These are phyloP conservation scores for Besnoitia besnoiti DNA, from an alignment of 169 alveolate species.

Conservation along the genomic window DNA sequence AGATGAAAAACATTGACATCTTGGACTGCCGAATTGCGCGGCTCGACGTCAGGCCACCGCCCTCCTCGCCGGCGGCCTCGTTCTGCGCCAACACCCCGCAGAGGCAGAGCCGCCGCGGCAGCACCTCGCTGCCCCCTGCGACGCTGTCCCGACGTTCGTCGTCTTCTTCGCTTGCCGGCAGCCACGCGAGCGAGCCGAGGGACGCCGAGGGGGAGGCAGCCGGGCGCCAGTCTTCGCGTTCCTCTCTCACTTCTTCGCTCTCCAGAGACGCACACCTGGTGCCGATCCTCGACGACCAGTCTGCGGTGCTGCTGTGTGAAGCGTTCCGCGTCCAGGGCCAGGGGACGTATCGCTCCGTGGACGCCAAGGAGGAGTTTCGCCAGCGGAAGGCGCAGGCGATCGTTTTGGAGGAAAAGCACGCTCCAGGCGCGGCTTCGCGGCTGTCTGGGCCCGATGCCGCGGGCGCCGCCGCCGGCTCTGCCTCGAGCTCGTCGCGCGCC, in stretches of 20 bases:
- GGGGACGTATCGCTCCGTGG: constrained; percentile 50
- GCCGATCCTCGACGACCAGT: background rate
- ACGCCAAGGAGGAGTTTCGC: background rate
- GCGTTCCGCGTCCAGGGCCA: constrained; percentile 59
- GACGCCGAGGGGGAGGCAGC: background rate
- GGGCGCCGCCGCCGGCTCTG: background rate
- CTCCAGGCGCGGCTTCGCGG: background rate
- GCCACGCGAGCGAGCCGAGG: background rate
- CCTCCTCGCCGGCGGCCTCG: background rate
- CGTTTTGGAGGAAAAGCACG: background rate
- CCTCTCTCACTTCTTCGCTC: background rate
- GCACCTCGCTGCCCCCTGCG: background rate
- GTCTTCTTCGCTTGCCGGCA: background rate
- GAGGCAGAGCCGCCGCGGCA: background rate
- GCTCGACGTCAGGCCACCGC: constrained; percentile 6
- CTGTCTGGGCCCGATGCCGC: background rate
- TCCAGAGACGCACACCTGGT: background rate
- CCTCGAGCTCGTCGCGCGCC: background rate
- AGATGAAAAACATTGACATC: background rate
- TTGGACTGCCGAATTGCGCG: constrained; percentile 30
- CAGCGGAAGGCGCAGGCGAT: constrained; percentile 1
- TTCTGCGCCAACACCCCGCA: background rate
- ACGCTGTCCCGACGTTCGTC: background rate
- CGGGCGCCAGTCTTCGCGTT: background rate
- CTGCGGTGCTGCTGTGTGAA: constrained; percentile 69